Conservation (phyloP, 495 filamentous ascomycete species). For the Podospora pseudoanserina region DNA sequence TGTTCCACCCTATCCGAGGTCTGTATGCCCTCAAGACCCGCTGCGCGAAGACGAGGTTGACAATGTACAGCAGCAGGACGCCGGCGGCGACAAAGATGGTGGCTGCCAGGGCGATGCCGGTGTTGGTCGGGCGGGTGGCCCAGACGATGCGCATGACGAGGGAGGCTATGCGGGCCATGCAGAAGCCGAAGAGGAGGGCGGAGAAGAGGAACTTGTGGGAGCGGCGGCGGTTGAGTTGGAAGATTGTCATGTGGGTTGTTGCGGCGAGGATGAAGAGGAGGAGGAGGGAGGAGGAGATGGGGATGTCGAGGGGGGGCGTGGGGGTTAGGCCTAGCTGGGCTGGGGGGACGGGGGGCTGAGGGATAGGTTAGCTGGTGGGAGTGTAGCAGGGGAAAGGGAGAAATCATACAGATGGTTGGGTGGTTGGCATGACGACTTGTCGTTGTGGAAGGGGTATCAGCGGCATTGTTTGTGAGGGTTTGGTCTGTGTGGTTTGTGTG, state of each 20-base stretch:
- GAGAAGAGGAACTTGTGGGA: slow-evolving; percentile 70
- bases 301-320: slow-evolving; percentile 54
- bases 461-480: too few relatives aligned
- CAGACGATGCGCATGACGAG: slow-evolving; percentile 62
- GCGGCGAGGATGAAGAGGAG: slow-evolving; percentile 59
- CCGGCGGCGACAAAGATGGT: slow-evolving; percentile 71
- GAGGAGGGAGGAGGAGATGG: slow-evolving; percentile 62
- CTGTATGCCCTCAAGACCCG: slow-evolving; percentile 69
- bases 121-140: slow-evolving; percentile 44
- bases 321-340: slow-evolving; percentile 61
- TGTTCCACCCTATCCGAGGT: slow-evolving; percentile 64
- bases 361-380: slow-evolving; percentile 3
- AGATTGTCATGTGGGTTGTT: slow-evolving; percentile 61
- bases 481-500: too few relatives aligned
- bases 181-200: slow-evolving; percentile 72
- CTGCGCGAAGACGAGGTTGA: slow-evolving; percentile 76
- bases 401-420: neutral
- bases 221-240: slow-evolving; percentile 53
- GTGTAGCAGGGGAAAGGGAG: neutral
- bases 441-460: neutral
- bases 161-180: slow-evolving; percentile 64
- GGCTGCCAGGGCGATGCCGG: slow-evolving; percentile 63
- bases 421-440: neutral
- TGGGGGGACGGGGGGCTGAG: slow-evolving; percentile 25
- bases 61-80: slow-evolving; percentile 67